These are phyloP conservation scores for Geotrichum europaeum DNA, from an alignment of 1,139 yeast genomes.

Conservation along the genomic window DNA sequence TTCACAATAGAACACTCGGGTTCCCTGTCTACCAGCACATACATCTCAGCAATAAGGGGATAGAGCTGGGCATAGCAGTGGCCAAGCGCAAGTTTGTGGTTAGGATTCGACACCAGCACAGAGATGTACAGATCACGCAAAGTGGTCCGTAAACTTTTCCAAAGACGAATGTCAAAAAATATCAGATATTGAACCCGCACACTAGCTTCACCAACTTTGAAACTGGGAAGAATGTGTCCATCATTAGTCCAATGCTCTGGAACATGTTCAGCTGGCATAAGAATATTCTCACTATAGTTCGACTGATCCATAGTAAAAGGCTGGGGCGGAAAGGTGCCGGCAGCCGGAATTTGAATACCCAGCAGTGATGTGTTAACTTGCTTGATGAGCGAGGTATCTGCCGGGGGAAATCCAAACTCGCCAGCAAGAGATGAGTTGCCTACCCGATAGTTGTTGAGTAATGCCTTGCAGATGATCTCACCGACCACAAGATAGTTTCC, in stretches of 20 bases:
- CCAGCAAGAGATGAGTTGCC: constrained; percentile 23
- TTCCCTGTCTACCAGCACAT: constrained; percentile 65
- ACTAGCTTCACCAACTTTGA: constrained; percentile 12
- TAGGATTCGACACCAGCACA: constrained; percentile 60
- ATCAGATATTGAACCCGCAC: constrained; percentile 72
- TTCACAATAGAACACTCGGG: constrained; percentile 77
- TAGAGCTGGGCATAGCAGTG: constrained; percentile 80
- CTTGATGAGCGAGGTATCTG: constrained; percentile 6
- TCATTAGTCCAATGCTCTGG: constrained; percentile 38
- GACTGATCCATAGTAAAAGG: constrained; percentile 6
- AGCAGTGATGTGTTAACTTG: constrained; percentile 27
- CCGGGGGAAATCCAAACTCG: background rate
- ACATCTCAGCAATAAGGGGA: constrained; percentile 71
- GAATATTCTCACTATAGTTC: constrained; percentile 30
- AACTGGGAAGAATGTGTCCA: constrained; percentile 12
- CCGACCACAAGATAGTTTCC: constrained; percentile 46
- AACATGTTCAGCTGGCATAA: constrained; percentile 45
- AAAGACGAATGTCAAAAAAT: constrained; percentile 62
- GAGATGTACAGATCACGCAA: constrained; percentile 67
- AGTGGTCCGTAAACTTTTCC: constrained; percentile 57
- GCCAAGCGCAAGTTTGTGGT: constrained; percentile 55
- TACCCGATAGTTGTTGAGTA: constrained; percentile 49
- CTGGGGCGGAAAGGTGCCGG: constrained; percentile 17
- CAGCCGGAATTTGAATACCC: constrained; percentile 27
- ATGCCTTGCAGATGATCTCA: constrained; percentile 50